phyloP scores from a whole-genome alignment of 441 rosid species.

The Arabidopsis lyrata region DNA sequence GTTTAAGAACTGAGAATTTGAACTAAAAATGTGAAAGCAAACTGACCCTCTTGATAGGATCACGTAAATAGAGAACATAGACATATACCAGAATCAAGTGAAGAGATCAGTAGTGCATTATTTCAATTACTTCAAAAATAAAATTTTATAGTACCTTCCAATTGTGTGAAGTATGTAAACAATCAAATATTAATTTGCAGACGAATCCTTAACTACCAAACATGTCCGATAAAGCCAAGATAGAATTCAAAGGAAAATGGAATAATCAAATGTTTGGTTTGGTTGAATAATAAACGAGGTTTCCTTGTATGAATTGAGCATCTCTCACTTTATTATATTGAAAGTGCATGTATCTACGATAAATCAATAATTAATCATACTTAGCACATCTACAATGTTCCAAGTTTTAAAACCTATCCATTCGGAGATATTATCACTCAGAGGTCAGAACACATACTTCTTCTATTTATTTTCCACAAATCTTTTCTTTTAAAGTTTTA shows the following conservation, averaged over 20 bases:
- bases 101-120: background rate
- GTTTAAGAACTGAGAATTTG: background rate
- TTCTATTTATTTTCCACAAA: background rate
- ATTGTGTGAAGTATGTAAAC: too few species aligned
- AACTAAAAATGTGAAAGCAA: background rate
- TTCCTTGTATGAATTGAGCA: constrained; percentile 23
- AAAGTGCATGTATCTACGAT: constrained; percentile 31
- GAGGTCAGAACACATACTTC: background rate
- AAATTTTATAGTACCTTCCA: too few species aligned
- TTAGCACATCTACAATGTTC: constrained; percentile 21
- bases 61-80: background rate
- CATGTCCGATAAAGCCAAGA: background rate
- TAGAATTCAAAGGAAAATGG: constrained; percentile 21
- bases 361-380: constrained; percentile 22
- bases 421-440: background rate
- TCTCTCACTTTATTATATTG: background rate
- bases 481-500: background rate
- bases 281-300: constrained; percentile 20
- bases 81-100: background rate
- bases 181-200: constrained; percentile 1
- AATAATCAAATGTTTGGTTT: constrained; percentile 27
- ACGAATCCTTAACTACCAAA: constrained; percentile 18
- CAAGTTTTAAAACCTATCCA: constrained; percentile 21
- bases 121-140: too few species aligned
- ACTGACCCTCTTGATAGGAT: background rate